A percentile compares a stretch with the other conserved stretches of the same genome.
These are phyloP conservation scores for Diddensiella transvaalensis DNA, from an alignment of 805 yeast species.

Conservation along the genomic window DNA sequence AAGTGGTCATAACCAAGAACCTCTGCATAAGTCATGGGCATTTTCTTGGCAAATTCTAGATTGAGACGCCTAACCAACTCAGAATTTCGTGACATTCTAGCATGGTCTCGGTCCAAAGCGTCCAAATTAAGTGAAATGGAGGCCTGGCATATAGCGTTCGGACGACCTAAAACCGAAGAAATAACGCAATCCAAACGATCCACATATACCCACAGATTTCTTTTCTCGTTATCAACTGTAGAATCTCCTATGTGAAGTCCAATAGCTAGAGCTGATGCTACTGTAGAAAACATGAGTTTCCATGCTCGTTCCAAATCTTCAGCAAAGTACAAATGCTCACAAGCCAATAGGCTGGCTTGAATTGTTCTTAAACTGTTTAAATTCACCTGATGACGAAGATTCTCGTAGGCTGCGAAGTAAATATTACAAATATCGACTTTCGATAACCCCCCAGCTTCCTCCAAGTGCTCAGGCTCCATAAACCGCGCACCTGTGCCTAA, in stretches of 20 bases:
- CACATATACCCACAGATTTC: conserved; percentile 1
- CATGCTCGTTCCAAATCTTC: conserved; percentile 1
- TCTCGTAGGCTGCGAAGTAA: neutral
- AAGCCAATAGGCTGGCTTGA: conserved; percentile 1
- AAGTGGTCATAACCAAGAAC: neutral
- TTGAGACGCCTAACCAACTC: neutral
- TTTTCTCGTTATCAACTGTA: neutral
- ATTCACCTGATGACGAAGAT: neutral
- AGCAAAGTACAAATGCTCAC: neutral
- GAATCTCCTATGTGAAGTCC: neutral
- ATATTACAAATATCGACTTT: neutral
- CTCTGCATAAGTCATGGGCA: conserved; percentile 1
- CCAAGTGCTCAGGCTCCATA: neutral
- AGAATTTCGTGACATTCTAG: neutral
- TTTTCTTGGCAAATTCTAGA: neutral
- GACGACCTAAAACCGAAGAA: conserved; percentile 3
- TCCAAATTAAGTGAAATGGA: neutral
- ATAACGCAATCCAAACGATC: neutral
- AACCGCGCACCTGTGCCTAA: neutral
- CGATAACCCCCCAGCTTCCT: neutral
- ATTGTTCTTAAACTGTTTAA: neutral
- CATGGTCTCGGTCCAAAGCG: neutral
- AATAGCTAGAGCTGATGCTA: neutral
- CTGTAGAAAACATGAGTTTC: conserved; percentile 3
- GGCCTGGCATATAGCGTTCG: neutral